Percentiles rank a stretch among this genome's conserved stretches.
Conservation (phyloP, 2,329 filamentous ascomycete species). For the Zasmidium citrigriseum region DNA sequence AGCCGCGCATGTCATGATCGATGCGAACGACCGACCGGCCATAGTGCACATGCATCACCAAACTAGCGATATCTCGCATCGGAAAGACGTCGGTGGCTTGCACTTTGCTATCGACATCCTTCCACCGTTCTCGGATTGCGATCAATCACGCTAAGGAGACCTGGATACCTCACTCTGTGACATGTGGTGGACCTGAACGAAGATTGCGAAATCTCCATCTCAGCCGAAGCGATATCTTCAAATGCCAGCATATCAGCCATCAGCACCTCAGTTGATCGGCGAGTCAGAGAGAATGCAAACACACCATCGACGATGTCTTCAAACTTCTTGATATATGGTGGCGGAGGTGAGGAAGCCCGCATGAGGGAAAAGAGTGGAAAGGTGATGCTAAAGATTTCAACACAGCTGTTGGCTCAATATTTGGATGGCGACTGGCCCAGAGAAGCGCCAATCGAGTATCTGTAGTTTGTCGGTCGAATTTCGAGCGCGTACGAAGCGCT, state of each 20-base stretch:
- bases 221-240: too few relatives aligned
- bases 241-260: not conserved
- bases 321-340: slow-evolving; percentile 17
- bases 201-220: too few relatives aligned
- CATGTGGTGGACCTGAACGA: not conserved
- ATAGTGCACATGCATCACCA: not conserved
- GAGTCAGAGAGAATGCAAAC: not conserved
- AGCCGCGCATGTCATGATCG: not conserved
- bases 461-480: slow-evolving; percentile 28
- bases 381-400: not conserved
- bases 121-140: not conserved
- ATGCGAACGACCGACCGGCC: not conserved
- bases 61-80: not conserved
- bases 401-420: slow-evolving; percentile 25
- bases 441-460: slow-evolving; percentile 20
- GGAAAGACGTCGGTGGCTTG: not conserved
- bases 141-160: not conserved
- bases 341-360: slow-evolving; percentile 15
- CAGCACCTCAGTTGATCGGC: not conserved
- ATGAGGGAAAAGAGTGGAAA: not conserved
- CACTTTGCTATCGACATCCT: not conserved
- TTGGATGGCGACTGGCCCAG: slow-evolving; percentile 30
- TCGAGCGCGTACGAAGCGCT: slow-evolving; percentile 14
- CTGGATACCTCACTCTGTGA: not conserved
- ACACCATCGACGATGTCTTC: slow-evolving; percentile 4